Percentiles rank a stretch among this genome's conserved stretches.
phyloP scores from a whole-genome alignment of 2,329 filamentous ascomycete species.

The Aspergillus brasiliensis region DNA sequence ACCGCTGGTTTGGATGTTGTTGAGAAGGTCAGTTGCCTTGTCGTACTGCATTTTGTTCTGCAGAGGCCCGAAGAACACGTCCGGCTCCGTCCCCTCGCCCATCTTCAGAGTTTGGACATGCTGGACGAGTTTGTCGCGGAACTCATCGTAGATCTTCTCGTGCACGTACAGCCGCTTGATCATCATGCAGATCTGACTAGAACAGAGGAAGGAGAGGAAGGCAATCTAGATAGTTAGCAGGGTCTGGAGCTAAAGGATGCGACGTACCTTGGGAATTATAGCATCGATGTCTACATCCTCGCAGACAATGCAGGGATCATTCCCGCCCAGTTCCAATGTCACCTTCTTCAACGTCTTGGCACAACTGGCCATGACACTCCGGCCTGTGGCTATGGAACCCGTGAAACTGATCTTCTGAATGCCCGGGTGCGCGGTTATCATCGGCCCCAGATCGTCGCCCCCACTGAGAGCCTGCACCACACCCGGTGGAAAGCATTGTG shows the following conservation, averaged over 20 bases:
- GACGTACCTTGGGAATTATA: slow-evolving; percentile 41
- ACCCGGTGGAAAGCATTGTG: slow-evolving; percentile 56
- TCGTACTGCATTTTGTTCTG: slow-evolving; percentile 69
- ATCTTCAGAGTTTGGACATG: slow-evolving; percentile 48
- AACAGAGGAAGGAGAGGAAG: slow-evolving; percentile 54
- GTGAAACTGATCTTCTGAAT: slow-evolving; percentile 63
- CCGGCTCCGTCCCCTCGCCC: slow-evolving; percentile 44
- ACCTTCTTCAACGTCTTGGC: slow-evolving; percentile 57
- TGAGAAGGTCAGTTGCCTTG: slow-evolving; percentile 58
- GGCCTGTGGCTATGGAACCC: slow-evolving; percentile 56
- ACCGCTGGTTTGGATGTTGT: slow-evolving; percentile 57
- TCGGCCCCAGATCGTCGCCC: slow-evolving; percentile 56
- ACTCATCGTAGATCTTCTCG: slow-evolving; percentile 59
- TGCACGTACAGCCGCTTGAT: slow-evolving; percentile 65
- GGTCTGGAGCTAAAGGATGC: not conserved
- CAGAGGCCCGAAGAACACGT: slow-evolving; percentile 59
- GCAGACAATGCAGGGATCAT: slow-evolving; percentile 58
- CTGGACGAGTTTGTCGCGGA: slow-evolving; percentile 51
- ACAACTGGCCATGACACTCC: slow-evolving; percentile 53
- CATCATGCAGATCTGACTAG: slow-evolving; percentile 59
- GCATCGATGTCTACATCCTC: slow-evolving; percentile 54
- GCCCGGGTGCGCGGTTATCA: slow-evolving; percentile 56
- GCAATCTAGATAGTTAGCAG: slow-evolving; percentile 39
- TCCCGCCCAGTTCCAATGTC: slow-evolving; percentile 58
- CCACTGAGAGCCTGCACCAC: slow-evolving; percentile 60